Conservation (phyloP, 1,139 yeast genomes). For the Candida buenavistaensis region DNA sequence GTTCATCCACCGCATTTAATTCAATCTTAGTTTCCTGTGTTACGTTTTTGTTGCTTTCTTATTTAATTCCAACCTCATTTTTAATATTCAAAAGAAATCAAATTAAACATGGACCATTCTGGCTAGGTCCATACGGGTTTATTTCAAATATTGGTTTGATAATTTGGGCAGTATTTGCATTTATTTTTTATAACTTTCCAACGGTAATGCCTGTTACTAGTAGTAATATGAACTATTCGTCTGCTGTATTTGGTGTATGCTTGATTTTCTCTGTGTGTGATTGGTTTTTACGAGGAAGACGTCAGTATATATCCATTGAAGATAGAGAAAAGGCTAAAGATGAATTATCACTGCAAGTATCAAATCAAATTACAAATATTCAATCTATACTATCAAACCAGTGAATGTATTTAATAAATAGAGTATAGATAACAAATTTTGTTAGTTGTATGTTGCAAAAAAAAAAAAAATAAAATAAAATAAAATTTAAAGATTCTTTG, state of each 20-base stretch:
- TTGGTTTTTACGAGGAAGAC: conserved; percentile 41
- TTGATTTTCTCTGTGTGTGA: conserved; percentile 32
- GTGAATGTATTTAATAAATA: neutral
- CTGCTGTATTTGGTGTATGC: conserved; percentile 40
- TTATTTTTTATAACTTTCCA: conserved; percentile 46
- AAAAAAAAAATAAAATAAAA: too few relatives aligned
- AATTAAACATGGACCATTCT: conserved; percentile 44
- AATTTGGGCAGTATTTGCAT: conserved; percentile 41
- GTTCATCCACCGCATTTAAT: conserved; percentile 43
- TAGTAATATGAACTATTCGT: conserved; percentile 47
- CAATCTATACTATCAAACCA: conserved; percentile 23
- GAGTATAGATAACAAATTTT: too few relatives aligned
- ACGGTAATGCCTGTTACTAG: conserved; percentile 45
- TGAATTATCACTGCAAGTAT: conserved; percentile 28
- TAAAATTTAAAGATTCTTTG: neutral
- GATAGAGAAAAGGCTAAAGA: conserved; percentile 25
- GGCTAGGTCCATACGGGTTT: conserved; percentile 41
- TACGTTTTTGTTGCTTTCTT: conserved; percentile 35
- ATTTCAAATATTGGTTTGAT: conserved; percentile 9
- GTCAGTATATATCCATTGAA: conserved; percentile 26
- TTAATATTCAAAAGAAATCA: conserved; percentile 37
- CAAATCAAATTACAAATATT: conserved; percentile 26
- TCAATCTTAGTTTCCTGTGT: conserved; percentile 42
- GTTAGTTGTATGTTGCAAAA: too few relatives aligned
- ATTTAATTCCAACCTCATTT: conserved; percentile 33